Base-by-base conservation (phyloP, 164 flowering plant species). In the Santalum album region DNA sequence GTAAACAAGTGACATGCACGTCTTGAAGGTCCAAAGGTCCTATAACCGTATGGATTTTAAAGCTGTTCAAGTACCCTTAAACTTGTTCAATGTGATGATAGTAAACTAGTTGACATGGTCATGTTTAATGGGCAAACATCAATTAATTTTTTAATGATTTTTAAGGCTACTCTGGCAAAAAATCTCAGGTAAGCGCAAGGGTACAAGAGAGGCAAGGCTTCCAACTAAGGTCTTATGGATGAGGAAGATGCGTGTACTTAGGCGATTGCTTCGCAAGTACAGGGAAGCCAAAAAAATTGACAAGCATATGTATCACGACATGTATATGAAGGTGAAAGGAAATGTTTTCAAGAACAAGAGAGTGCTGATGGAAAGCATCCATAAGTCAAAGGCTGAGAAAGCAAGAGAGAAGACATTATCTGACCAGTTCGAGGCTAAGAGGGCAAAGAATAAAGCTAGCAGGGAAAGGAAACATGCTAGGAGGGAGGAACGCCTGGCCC, bases 321-420 rank as follows among this genome's bases (percentile, higher is more conserved):
- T 83, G 90, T 86, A 83, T 81, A 79, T 86, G 94, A 86, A 71
- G 72, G 94, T 83, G 18, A 83, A 86, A 69, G 94, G 94, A 74
- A 86, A 86, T 61, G 94, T 86, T 5, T 86, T 81, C 62, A 81
- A 86, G 74, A 83, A 86, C 72, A 83, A 86, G 66, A 65, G 90
- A 29, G 95, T 86, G 29, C 71, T 86, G 24, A 86, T 86, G 95
- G 90, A 86, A 65, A 86, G 87, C 62, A 82, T 86, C 60, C 94
- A 86, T 75, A 86, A 86, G 63, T 72, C 89, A 0, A 86, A 86
- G 81, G 87, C 89, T 55, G 94, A 86, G 78, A 86, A 83, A 71
- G 87, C 87, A 0, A 77, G 94, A 56, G 94, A 86, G 67, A 86
- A 86, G 81, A 83, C 94, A 0, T 56, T 86, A 57, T 74, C 89